These are phyloP conservation scores for Phytophthora pisi DNA, from an alignment of 352 stramenopile species.

Conservation along the genomic window DNA sequence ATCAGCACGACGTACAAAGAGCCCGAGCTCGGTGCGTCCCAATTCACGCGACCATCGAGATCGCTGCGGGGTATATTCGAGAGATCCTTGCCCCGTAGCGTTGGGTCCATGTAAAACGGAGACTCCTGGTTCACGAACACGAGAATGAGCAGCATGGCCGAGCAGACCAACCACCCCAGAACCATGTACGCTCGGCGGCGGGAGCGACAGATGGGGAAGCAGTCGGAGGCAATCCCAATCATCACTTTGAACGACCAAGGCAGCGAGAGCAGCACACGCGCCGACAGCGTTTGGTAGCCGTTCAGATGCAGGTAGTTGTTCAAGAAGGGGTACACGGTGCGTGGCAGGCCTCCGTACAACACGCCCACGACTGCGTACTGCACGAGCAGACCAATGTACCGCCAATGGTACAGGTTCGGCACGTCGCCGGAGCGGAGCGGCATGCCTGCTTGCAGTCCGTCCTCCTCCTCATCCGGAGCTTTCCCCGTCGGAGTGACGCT, in stretches of 20 bases:
- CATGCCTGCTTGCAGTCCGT: constrained; percentile 14
- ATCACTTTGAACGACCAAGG: constrained; percentile 77
- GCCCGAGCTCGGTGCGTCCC: constrained; percentile 30
- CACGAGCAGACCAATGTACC: constrained; percentile 63
- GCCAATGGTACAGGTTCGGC: constrained; percentile 57
- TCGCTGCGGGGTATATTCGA: constrained; percentile 45
- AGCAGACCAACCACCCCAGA: constrained; percentile 63
- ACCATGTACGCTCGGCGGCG: constrained; percentile 76
- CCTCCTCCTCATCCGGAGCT: constrained; percentile 8
- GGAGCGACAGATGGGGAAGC: constrained; percentile 65
- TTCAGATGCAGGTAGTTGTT: constrained; percentile 79
- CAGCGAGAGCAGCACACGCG: constrained; percentile 57
- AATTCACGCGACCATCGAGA: constrained; percentile 34
- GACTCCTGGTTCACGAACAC: constrained; percentile 43
- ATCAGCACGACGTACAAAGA: constrained; percentile 44
- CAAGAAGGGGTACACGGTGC: constrained; percentile 75
- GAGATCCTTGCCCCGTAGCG: constrained; percentile 47
- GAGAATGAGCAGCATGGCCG: constrained; percentile 55
- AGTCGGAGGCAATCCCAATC: constrained; percentile 67
- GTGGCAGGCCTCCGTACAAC: constrained; percentile 59
- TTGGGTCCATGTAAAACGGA: constrained; percentile 65
- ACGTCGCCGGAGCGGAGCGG: constrained; percentile 49
- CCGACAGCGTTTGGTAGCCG: constrained; percentile 68
- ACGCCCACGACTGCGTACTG: constrained; percentile 76
- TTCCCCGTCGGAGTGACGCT: constrained; percentile 15